Conservation (phyloP, 2,329 filamentous ascomycete species). For the Hypoxylon rubiginosum region DNA sequence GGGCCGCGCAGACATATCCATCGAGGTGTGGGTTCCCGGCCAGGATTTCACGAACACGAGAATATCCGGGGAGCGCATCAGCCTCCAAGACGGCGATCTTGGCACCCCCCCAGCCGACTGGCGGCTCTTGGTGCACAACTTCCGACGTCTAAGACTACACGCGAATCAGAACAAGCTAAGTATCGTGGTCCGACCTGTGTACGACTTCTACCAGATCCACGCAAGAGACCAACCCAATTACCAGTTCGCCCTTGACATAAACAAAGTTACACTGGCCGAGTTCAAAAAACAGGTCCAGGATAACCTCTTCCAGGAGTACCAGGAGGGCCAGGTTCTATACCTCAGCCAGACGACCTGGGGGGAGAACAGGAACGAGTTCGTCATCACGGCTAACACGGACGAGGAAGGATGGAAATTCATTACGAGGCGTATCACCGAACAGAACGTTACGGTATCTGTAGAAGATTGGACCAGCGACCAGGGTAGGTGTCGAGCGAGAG, state of each 20-base stretch:
- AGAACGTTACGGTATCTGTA: conserved; percentile 37
- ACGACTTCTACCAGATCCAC: conserved; percentile 31
- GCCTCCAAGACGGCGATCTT: not conserved
- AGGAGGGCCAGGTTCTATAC: conserved; percentile 31
- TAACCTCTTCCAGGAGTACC: conserved; percentile 20
- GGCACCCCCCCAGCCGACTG: conserved; percentile 16
- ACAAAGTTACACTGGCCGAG: not conserved
- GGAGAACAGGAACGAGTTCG: conserved; percentile 25
- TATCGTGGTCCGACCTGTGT: conserved; percentile 43
- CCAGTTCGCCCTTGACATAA: conserved; percentile 13
- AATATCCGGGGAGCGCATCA: conserved; percentile 16
- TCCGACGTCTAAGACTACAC: conserved; percentile 5
- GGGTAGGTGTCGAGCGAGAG: conserved; percentile 40
- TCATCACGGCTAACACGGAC: conserved; percentile 44
- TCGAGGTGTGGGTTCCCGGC: conserved; percentile 44
- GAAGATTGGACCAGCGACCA: conserved; percentile 38
- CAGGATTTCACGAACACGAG: conserved; percentile 29
- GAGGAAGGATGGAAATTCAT: conserved; percentile 48
- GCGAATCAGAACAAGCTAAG: conserved; percentile 3
- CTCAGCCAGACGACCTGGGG: conserved; percentile 30
- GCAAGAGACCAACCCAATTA: not conserved
- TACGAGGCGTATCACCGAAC: conserved; percentile 45
- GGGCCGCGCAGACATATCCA: not conserved
- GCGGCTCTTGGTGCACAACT: conserved; percentile 13
- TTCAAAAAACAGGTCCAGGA: conserved; percentile 25